These are phyloP conservation scores for Testicularia cyperi DNA, from an alignment of 1,284 basidiomycete species.

Conservation along the genomic window DNA sequence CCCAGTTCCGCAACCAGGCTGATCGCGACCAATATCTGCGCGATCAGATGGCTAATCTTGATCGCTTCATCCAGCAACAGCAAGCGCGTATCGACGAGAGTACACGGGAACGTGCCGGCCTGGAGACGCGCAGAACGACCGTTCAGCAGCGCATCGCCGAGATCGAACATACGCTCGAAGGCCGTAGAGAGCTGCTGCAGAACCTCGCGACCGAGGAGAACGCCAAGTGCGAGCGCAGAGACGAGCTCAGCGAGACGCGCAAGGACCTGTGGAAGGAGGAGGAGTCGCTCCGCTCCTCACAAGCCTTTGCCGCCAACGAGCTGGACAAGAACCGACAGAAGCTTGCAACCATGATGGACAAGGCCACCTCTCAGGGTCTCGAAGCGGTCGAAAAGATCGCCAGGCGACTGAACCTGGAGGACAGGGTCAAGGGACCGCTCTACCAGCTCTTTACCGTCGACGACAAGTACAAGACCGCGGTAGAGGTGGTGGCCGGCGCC, in stretches of 20 bases:
- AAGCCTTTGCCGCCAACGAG: conserved; percentile 77
- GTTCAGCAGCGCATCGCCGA: conserved; percentile 70
- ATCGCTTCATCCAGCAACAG: conserved; percentile 27
- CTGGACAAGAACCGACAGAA: conserved; percentile 75
- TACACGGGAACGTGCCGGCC: conserved; percentile 19
- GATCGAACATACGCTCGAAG: conserved; percentile 68
- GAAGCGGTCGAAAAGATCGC: conserved; percentile 80
- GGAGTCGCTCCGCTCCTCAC: conserved; percentile 72
- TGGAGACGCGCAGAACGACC: conserved; percentile 19
- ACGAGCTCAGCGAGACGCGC: conserved; percentile 51
- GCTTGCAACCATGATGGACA: conserved; percentile 80
- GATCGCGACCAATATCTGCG: conserved; percentile 54
- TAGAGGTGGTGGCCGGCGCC: conserved; percentile 91
- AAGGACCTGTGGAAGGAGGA: conserved; percentile 72
- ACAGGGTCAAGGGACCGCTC: conserved; percentile 82
- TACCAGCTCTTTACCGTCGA: conserved; percentile 90
- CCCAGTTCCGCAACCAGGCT: conserved; percentile 44
- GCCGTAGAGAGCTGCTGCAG: conserved; percentile 62
- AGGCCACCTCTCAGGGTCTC: conserved; percentile 87
- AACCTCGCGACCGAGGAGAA: conserved; percentile 33
- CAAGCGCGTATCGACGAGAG: conserved; percentile 30
- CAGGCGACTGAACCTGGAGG: conserved; percentile 69
- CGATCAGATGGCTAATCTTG: conserved; percentile 41
- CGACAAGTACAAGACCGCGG: conserved; percentile 88
- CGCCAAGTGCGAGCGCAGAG: conserved; percentile 57